Evolutionary conservation across 345 rosid species (phyloP), one percentile per base, ranked within the genome.

Genomic region (Erucastrum elatum): DNA sequence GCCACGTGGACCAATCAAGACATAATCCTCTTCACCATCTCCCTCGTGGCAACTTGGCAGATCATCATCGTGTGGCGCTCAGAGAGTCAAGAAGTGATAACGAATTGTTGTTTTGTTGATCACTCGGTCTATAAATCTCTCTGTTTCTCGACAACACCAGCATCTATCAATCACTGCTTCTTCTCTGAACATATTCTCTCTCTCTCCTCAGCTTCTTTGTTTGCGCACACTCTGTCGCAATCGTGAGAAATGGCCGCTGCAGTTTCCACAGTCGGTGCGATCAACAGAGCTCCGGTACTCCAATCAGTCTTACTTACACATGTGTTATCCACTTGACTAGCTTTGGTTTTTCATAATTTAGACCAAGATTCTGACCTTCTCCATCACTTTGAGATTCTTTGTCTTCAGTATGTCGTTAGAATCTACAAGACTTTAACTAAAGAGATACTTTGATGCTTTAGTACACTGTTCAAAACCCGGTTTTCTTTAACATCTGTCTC

Each of bases 191-290:
- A 56, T 39, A 21, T n/a, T 9, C 46, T 27, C 68, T 79, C 70
- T 67, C 29, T 58, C 68, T 64, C 70, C 62, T 59, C 65, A 64
- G 64, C 70, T 68, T 61, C 75, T 74, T 21, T 21, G 21, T 21
- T 21, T 69, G 70, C 37, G 78, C 64, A 46, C 71, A 64, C 70
- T 68, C 72, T 5, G 16, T 64, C 35, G 21, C 44, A 27, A 41
- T 29, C 30, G 46, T 71, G 71, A 71, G 37, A 27, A 16, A 94
- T 94, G 98, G 96, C 97, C 67, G 82, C 98, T 27, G 84, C 97
- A 51, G 84, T 91, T 78, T 83, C 98, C 77, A 90, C 97, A 63
- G 80, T 88, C 61, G 97, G 94, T 84, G 86, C 87, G 16, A 86
- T 88, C 83, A 94, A 88, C 86, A 74, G 88, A 66, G 84, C 90